Evolutionary conservation across 768 basidiomycete species (phyloP).

Genomic region (Russula brevipes): DNA sequence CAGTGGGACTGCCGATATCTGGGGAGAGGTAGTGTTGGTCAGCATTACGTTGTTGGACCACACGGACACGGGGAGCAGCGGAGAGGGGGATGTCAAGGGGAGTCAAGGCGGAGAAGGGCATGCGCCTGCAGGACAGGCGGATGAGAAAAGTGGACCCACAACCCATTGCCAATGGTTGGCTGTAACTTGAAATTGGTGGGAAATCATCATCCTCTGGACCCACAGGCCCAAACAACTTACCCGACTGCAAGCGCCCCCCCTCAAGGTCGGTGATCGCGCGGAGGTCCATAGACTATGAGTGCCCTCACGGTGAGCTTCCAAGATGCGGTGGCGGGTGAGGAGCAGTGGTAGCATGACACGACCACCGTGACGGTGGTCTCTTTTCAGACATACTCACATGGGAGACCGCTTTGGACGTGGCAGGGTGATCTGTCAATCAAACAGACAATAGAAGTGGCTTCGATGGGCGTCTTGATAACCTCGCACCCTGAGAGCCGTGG

Average conservation of each 20-base stretch:
- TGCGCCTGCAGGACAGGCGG: background rate
- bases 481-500: background rate
- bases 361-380: background rate
- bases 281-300: conserved; percentile 15
- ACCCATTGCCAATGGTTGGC: conserved; percentile 16
- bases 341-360: background rate
- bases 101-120: conserved; percentile 4
- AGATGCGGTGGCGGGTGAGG: background rate
- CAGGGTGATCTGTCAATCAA: conserved; percentile 1
- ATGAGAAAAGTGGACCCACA: conserved; percentile 21
- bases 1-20: background rate
- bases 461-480: conserved; percentile 10
- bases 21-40: background rate
- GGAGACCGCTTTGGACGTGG: conserved; percentile 1
- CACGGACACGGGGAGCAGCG: background rate
- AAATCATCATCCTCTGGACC: conserved; percentile 16
- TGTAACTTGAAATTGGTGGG: conserved; percentile 8
- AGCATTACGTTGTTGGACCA: conserved; percentile 14
- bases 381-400: conserved; percentile 10
- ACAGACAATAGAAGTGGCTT: background rate
- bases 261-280: conserved; percentile 19
- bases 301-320: background rate
- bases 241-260: conserved; percentile 17
- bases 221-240: conserved; percentile 25
- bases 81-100: background rate